Evolutionary conservation across 176 grass and related monocot species (phyloP), one percentile per base, ranked within the genome.

Genomic region (Chloris gayana): DNA sequence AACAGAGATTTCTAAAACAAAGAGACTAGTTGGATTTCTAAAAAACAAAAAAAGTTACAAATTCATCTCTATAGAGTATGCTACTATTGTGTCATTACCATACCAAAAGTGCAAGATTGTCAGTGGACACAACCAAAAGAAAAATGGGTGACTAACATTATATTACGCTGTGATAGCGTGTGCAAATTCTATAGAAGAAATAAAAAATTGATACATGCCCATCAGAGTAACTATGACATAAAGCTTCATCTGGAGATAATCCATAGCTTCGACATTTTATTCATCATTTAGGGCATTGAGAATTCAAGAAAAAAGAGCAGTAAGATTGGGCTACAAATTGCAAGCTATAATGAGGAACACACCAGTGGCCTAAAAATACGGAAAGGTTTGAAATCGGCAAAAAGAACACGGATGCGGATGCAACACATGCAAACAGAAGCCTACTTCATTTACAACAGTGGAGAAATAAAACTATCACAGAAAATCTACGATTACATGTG

Each of bases 191-290:
- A 17, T 2, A 45, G 42, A 45, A 45, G 37, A 27, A 46, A 46
- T 13, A 17, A 50, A 50, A 50, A 3, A 3, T 14, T 18, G 35
- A 37, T 6, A 22, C 35, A 75, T 64, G 71, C 57, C 86, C 77
- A 85, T 89, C 87, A 85, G 87, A 81, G 87, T 85, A 85, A 89
- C 77, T 89, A 85, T 89, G 87, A 80, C 82, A 64, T 80, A 27
- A 71, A 66, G 82, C 76, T 80, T 89, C 87, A 85, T 49, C 1
- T 15, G 46, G 87, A 89, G 21, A 81, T 67, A 75, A 88, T 72
- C 87, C 87, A 85, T 85, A 89, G 70, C 87, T 76, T 71, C 49
- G 17, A 57, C n/a, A 64, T n/a, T 50, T 6, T 57, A 27, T 81
- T 86, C 77, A 79, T 89, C 87, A 76, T 72, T 53, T 85, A 77